Percentiles rank a stretch among this genome's conserved stretches.
Evolutionary conservation across 305 asterid genomes (phyloP).

Genomic region (Fraxinus albicans): DNA sequence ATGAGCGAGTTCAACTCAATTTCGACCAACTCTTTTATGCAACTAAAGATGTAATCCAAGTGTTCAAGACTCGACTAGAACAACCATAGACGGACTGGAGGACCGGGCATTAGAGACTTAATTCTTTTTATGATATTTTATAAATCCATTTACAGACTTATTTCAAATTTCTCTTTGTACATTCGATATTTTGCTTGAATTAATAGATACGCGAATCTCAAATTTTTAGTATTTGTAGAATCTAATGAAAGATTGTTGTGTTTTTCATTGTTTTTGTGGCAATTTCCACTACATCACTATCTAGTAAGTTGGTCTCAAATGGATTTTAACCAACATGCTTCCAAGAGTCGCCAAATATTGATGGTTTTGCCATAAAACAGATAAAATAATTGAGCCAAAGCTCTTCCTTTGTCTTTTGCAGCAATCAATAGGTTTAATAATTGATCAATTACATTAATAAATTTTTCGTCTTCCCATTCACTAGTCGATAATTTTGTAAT

Average conservation of each 20-base stretch:
- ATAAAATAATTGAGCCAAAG: not conserved
- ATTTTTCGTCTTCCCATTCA: not conserved
- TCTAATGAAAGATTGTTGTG: not conserved
- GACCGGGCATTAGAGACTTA: not conserved
- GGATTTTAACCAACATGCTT: not conserved
- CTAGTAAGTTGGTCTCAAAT: not conserved
- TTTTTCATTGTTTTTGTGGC: too few relatives aligned
- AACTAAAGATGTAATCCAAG: not conserved
- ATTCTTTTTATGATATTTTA: too few relatives aligned
- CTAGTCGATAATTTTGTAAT: not conserved
- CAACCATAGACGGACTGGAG: not conserved
- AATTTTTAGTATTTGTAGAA: not conserved
- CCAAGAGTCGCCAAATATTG: not conserved
- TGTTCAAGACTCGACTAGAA: not conserved
- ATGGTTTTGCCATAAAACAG: not conserved
- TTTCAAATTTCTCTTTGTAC: not conserved
- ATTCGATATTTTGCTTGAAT: too few relatives aligned
- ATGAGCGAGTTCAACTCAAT: not conserved
- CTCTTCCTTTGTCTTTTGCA: not conserved
- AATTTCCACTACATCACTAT: not conserved
- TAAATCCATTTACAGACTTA: not conserved
- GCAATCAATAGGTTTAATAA: not conserved
- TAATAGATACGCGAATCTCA: not conserved
- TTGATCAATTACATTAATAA: not conserved
- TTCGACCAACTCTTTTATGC: not conserved